Conservation (phyloP, 805 yeast genomes). For the Kregervanrija fluxuum region DNA sequence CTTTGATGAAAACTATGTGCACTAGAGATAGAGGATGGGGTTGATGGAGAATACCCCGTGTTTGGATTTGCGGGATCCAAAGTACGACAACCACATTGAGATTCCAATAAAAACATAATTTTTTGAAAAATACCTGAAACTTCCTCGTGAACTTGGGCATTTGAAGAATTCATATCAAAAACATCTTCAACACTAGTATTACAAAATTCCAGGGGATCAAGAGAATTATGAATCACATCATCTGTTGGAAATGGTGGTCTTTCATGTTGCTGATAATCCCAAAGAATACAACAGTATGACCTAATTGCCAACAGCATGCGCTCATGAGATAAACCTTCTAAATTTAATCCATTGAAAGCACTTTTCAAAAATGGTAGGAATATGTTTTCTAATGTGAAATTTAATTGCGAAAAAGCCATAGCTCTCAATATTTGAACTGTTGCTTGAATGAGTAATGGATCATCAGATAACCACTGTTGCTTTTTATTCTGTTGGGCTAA, state of each 20-base stretch:
- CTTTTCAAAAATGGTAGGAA: conserved; percentile 60
- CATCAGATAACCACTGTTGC: conserved; percentile 71
- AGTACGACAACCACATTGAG: conserved; percentile 40
- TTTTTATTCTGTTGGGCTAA: conserved; percentile 43
- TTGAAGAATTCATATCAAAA: conserved; percentile 37
- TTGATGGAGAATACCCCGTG: conserved; percentile 8
- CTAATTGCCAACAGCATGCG: conserved; percentile 60
- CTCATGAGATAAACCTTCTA: conserved; percentile 67
- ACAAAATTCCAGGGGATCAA: conserved; percentile 29
- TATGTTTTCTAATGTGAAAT: conserved; percentile 72
- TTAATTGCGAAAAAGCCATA: conserved; percentile 72
- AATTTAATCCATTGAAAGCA: conserved; percentile 47
- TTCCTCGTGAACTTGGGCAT: conserved; percentile 59
- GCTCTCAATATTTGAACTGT: conserved; percentile 69
- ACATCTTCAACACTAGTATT: conserved; percentile 30
- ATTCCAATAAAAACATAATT: conserved; percentile 54
- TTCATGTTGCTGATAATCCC: conserved; percentile 48
- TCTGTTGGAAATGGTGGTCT: conserved; percentile 72
- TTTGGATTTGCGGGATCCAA: conserved; percentile 10
- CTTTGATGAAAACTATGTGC: conserved; percentile 26
- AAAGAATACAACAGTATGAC: conserved; percentile 64
- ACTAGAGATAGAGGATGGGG: conserved; percentile 15
- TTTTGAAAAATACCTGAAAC: conserved; percentile 51
- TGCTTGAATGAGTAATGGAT: conserved; percentile 52
- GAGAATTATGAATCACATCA: conserved; percentile 30